Evolutionary conservation across 1,284 basidiomycete genomes (phyloP), one percentile per base, ranked within the genome.

Genomic region (Trametes hirsuta): DNA sequence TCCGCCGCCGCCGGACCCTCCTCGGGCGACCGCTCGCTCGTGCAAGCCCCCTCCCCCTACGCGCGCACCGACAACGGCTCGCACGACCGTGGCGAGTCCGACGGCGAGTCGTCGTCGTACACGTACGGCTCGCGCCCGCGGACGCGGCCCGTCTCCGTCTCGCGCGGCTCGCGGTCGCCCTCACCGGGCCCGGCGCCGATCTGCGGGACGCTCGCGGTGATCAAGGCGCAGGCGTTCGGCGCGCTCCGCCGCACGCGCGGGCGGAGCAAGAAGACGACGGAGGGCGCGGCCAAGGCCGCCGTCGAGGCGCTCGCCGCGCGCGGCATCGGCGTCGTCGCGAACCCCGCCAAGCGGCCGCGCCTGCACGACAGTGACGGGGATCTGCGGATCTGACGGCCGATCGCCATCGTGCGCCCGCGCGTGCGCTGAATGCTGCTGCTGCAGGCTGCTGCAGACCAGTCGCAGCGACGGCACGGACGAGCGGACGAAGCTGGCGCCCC

Each of bases 171-270:
- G 21, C 86, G 86, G 61, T 90, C 90, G n/a, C 87, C 87, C 53
- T 88, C 88, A n/a, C 86, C 88, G 24, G 79, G 78, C 41, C 77
- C 80, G 22, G 78, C 84, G 55, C 81, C 84, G 22, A 81, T 91
- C 69, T 91, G 88, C 48, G 87, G 90, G 34, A 93, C 91, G 30
- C 82, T 93, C 49, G 90, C 91, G 50, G 90, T 93, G 59, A 91
- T 93, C 76, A 93, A 93, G 75, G 91, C 91, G 44, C 90, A 93
- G 72, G 87, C 91, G 36, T 93, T 93, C 70, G 91, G 91, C 42
- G 90, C 90, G 15, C 78, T 92, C 66, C 87, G 91, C 53, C 81
- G 91, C 72, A 90, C 90, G 56, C 84, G 91, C 59, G 80, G 85
- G 46, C 81, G 88, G 62, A 81, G 84, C 52, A 92, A 88, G 76